Evolutionary conservation across 2,329 filamentous ascomycete genomes (phyloP), one percentile per base, ranked within the genome.

Genomic region (Helotiales sp.): DNA sequence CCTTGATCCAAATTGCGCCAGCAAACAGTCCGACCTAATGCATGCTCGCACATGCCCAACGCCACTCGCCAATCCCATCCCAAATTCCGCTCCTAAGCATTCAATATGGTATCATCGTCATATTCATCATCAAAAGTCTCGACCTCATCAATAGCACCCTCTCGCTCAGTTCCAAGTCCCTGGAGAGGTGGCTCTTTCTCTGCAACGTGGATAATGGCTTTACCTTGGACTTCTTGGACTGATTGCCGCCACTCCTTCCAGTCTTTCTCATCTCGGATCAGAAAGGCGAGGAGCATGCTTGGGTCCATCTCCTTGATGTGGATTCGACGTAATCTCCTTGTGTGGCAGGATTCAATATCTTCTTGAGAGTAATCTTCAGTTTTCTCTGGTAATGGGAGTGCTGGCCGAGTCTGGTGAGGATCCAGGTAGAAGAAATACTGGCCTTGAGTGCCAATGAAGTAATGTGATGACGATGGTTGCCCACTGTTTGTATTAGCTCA

Each of bases 291-390:
- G 49, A 99, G 82, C 96, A 99, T 99, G 76, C 93, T 97, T 0
- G 96, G 96, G 75, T 99, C 96, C 92, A 99, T 96, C 76, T 98
- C 94, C 67, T 89, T 89, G 58, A 99, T 86, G 72, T 96, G 90
- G 32, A 99, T 84, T 64, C 91, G 87, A 43, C 95, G 89, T 20
- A 99, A 81, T 57, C 95, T 89, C 60, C 92, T 87, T 0, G 94
- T 98, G 77, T 99, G 95, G 75, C 93, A 97, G 0, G 91, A 91
- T 64, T 90, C 87, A 17, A 97, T 78, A 66, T 98, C 93, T 73
- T 92, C 90, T 7, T 82, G 75, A 0, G 88, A 88, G 75, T 93
- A 93, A 1, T 87, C 80, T 6, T 81, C 78, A 0, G 83, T 77
- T 57, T 88, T 79, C 30, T 84, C 78, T 69, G 87, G 85, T 70